A percentile compares a stretch with the other conserved stretches of the same genome.
Evolutionary conservation across 805 yeast species (phyloP).

Genomic region (Candida maltosa): DNA sequence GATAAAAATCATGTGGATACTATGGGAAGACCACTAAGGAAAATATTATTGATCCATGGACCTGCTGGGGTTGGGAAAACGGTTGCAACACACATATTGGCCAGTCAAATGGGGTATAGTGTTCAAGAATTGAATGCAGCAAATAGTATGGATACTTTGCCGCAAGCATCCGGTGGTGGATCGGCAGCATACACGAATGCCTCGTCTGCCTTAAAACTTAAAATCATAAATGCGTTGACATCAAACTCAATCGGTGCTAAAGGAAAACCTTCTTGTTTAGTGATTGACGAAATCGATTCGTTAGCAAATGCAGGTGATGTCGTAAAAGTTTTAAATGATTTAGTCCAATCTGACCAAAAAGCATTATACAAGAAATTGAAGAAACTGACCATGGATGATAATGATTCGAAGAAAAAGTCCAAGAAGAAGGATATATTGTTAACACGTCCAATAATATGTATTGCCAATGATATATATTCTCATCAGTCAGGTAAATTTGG

Average conservation of each 20-base stretch:
- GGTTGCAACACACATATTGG: slow-evolving; percentile 79
- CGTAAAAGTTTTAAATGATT: slow-evolving; percentile 50
- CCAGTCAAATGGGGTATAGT: slow-evolving; percentile 76
- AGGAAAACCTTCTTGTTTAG: slow-evolving; percentile 67
- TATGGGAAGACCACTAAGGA: slow-evolving; percentile 42
- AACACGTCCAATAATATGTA: slow-evolving; percentile 82
- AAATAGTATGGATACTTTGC: slow-evolving; percentile 36
- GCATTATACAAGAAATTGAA: slow-evolving; percentile 36
- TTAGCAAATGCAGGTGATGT: slow-evolving; percentile 35
- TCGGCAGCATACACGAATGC: slow-evolving; percentile 15
- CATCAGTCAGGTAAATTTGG: slow-evolving; percentile 21
- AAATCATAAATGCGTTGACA: slow-evolving; percentile 54
- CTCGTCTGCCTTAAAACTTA: slow-evolving; percentile 29
- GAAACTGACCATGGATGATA: slow-evolving; percentile 14
- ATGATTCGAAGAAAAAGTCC: slow-evolving; percentile 13
- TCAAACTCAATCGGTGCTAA: slow-evolving; percentile 56
- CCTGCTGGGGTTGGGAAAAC: slow-evolving; percentile 96
- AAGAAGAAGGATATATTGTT: slow-evolving; percentile 41
- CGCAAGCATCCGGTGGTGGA: slow-evolving; percentile 42
- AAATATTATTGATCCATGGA: slow-evolving; percentile 76
- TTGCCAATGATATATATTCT: slow-evolving; percentile 85
- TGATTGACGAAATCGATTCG: slow-evolving; percentile 84
- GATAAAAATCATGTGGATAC: slow-evolving; percentile 15
- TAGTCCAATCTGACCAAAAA: slow-evolving; percentile 54
- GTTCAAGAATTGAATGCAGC: slow-evolving; percentile 82